Evolutionary conservation across 352 stramenopile species (phyloP), one percentile per base, ranked within the genome.

Genomic region (Nothophytophthora sp.): DNA sequence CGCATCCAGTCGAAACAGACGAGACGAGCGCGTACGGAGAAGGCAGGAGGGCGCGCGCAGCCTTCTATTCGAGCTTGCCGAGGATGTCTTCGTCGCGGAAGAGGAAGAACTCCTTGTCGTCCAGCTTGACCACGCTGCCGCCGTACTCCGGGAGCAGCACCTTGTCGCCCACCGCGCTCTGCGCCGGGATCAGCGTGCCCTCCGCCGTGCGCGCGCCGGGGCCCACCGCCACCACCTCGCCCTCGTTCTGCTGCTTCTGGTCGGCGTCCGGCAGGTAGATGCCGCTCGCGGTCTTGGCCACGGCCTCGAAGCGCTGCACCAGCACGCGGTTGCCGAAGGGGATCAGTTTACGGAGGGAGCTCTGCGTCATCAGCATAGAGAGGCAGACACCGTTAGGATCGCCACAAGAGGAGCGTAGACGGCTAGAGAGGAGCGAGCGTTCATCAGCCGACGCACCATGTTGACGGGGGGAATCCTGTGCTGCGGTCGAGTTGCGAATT

Each of bases 11-110:
- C 4, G 10, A 4, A 15, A 35, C 27, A 12, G 16, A 15, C 29
- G 12, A n/a, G 9, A 35, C 13, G 5, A 35, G 29, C 13, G 5
- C 29, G 5, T 16, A 3, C 9, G 12, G 5, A 10, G 16, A 15
- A 35, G 10, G 29, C 10, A 57, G 19, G 34, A 48, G 43, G 50
- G 11, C 13, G 18, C 22, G 27, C 18, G n/a, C 16, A 27, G 49
- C 23, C 18, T 24, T 67, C 70, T 90, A 93, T 66, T 92, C 73
- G 73, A 98, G 95, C 79, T 98, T 98, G 69, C 95, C 96, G 51
- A 99, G 90, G 75, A 99, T 98, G 75, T 99, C 96, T 25, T 97
- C 92, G 71, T 99, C 92, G 60, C 96, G 81, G 74, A 97, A 98
- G 27, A 99, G 75, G 65, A 96, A 91, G 63, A 97, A 83, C 74